Conservation (phyloP, 768 basidiomycete genomes). For the Lactifluus pinguis region DNA sequence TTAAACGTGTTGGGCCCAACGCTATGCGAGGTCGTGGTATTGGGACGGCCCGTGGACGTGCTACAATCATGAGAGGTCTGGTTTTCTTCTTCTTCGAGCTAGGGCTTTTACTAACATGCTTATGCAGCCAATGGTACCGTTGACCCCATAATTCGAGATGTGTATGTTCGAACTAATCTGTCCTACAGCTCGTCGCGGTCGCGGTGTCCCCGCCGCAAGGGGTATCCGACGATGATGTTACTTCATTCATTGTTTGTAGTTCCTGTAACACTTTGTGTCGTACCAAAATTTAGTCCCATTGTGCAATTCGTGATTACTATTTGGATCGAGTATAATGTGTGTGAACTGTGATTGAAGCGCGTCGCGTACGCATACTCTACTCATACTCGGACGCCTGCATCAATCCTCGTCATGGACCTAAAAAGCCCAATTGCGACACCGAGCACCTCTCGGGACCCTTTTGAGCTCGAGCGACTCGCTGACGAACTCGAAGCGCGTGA, state of each 20-base stretch:
- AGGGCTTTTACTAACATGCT: conserved; percentile 15
- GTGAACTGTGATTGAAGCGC: neutral
- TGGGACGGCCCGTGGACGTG: conserved; percentile 96
- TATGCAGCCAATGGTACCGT: conserved; percentile 60
- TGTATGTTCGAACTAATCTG: conserved; percentile 14
- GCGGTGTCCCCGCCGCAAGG: conserved; percentile 65
- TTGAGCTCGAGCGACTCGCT: conserved; percentile 60
- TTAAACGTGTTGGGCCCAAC: conserved; percentile 96
- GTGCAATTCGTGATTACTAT: neutral
- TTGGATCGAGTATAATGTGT: neutral
- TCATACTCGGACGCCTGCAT: neutral
- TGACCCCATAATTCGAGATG: neutral
- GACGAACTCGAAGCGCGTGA: conserved; percentile 61
- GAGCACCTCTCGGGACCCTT: conserved; percentile 39
- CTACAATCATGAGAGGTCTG: conserved; percentile 96
- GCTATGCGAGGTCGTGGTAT: conserved; percentile 99
- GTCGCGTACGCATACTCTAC: neutral
- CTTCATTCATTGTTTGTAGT: conserved; percentile 7
- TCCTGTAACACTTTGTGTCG: conserved; percentile 10
- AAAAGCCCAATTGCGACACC: conserved; percentile 3
- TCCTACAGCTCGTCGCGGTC: conserved; percentile 71
- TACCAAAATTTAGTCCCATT: neutral
- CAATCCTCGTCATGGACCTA: neutral
- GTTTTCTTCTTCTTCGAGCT: conserved; percentile 18
- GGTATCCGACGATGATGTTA: conserved; percentile 68